Conservation (phyloP, 768 basidiomycete genomes). For the Mycena haematopus region DNA sequence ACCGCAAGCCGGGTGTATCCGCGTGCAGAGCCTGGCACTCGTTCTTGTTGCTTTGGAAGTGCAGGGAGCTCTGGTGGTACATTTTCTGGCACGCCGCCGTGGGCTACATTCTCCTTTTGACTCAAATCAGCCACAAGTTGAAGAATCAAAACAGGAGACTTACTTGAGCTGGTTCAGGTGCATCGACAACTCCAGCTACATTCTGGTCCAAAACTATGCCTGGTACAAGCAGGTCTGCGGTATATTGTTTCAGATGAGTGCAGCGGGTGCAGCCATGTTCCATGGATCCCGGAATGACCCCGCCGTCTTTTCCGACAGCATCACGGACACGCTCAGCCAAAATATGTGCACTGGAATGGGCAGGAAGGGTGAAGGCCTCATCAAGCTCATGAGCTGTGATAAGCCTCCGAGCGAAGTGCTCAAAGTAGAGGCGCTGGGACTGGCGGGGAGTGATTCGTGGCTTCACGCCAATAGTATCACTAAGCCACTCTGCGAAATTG, state of each 20-base stretch:
- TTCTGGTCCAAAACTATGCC: background rate
- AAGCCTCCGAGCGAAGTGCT: slow-evolving; percentile 34
- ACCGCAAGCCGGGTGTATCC: slow-evolving; percentile 37
- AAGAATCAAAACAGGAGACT: background rate
- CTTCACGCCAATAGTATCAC: slow-evolving; percentile 19
- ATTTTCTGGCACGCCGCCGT: background rate
- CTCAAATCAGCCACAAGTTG: background rate
- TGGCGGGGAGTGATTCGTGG: slow-evolving; percentile 31
- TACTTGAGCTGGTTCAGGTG: background rate
- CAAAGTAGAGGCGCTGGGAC: slow-evolving; percentile 35
- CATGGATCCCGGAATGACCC: slow-evolving; percentile 3
- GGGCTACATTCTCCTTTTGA: background rate
- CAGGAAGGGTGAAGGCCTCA: slow-evolving; percentile 12
- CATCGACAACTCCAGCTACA: background rate
- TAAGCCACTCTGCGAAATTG: slow-evolving; percentile 36
- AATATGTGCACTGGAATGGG: slow-evolving; percentile 22
- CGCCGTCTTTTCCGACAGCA: slow-evolving; percentile 29
- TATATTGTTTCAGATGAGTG: background rate
- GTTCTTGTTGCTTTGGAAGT: slow-evolving; percentile 21
- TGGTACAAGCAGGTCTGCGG: background rate
- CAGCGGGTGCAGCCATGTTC: background rate
- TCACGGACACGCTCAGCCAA: slow-evolving; percentile 19
- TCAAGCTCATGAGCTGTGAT: slow-evolving; percentile 24
- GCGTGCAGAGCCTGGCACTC: slow-evolving; percentile 13
- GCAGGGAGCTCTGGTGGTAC: background rate